Base-by-base conservation (phyloP, 164 flowering plant species). In the Stephania japonica region DNA sequence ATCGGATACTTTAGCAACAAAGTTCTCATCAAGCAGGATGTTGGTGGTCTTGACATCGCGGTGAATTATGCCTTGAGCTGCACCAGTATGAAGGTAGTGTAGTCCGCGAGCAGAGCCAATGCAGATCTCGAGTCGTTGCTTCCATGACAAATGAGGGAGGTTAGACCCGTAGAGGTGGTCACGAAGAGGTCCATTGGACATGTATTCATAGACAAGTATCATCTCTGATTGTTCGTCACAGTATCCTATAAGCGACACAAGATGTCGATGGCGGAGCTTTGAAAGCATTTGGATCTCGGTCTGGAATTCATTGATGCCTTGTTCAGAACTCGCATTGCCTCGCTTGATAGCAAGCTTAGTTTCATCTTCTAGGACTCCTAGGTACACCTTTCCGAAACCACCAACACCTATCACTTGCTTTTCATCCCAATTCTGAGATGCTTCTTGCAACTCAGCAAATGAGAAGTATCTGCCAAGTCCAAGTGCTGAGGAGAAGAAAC, bases 41-140 rank as follows among this genome's bases (percentile, higher is more conserved):
- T 92, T 94, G 0, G 99, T 94, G 10, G 99, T 92, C 78, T 94
- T 94, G 23, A 94, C 97, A 67, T 94, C 97, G 0, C 95, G 88
- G 76, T 94, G 99, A 21, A 94, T 92, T 68, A 94, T 88, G 23
- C 93, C 91, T 25, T 90, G 95, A 0, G 94, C 82, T 4, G 97
- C 88, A 2, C 99, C 95, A 0, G 97, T 92, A 85, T 92, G 97
- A 71, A 94, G 97, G 62, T 94, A 94, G 73, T 94, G 98, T 59
- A 94, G 75, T 9, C 99, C 99, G 0, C 95, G 80, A 1, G 97
- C 99, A 4, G 97, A 85, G 0, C 97, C 95, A 4, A 91, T 91
- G 84, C 94, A 90, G 18, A 92, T 86, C 77, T 92, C 97, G 0
- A 94, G 90, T 70, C 97, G 63, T 67, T 86, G 86, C 64, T 89